Percentiles rank a stretch among this genome's conserved stretches.
Evolutionary conservation across 305 asterid species (phyloP).

Genomic region (Solanum hybrid): DNA sequence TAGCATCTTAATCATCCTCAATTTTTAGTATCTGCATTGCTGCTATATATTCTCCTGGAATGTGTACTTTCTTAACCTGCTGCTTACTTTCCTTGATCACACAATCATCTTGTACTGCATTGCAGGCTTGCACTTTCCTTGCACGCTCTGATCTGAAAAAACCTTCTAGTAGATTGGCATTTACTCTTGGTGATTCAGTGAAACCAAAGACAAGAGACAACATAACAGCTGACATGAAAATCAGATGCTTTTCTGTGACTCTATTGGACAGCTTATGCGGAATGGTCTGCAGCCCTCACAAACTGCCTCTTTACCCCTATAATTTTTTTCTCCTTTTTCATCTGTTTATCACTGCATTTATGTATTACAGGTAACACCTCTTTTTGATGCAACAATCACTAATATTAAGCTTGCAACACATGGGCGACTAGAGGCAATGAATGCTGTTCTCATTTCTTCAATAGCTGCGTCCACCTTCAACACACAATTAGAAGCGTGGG

Average conservation of each 20-base stretch:
- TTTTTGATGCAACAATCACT: conserved; percentile 90
- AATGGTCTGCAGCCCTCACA: conserved; percentile 55
- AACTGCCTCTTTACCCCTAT: conserved; percentile 7
- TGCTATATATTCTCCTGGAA: background rate
- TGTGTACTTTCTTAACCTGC: background rate
- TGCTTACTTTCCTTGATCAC: conserved; percentile 11
- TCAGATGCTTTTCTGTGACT: conserved; percentile 82
- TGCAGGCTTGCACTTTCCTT: conserved; percentile 95
- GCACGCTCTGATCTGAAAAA: conserved; percentile 88
- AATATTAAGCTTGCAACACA: conserved; percentile 95
- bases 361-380: conserved; percentile 80
- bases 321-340: conserved; percentile 10
- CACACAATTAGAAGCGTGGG: conserved; percentile 92
- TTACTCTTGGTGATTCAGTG: conserved; percentile 79
- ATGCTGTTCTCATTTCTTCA: conserved; percentile 82
- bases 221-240: conserved; percentile 89
- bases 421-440: conserved; percentile 82
- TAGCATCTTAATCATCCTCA: background rate
- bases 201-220: conserved; percentile 92
- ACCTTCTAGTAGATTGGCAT: conserved; percentile 83
- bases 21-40: conserved; percentile 7
- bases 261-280: conserved; percentile 93
- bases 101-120: conserved; percentile 14
- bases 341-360: conserved; percentile 14
- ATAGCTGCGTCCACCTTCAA: conserved; percentile 97